Evolutionary conservation across 2,329 filamentous ascomycete species (phyloP).

Genomic region (Sarocladium oryzae): DNA sequence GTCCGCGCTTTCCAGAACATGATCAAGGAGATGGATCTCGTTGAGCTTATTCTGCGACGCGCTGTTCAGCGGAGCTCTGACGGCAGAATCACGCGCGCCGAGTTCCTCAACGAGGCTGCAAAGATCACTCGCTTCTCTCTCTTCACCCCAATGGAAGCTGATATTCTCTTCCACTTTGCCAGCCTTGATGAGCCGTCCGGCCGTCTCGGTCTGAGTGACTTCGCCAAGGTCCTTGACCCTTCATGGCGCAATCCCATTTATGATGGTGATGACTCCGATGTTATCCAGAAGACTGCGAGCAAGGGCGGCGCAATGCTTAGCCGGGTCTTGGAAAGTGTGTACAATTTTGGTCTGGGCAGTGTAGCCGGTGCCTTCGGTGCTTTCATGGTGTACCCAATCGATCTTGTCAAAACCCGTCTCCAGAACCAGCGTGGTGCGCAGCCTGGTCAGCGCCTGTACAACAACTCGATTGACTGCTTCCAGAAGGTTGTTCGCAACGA

Average conservation of each 20-base stretch:
- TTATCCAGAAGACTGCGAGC: slow-evolving; percentile 29
- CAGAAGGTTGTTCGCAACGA: slow-evolving; percentile 91
- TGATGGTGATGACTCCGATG: slow-evolving; percentile 37
- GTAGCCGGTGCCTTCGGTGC: slow-evolving; percentile 93
- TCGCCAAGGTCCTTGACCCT: slow-evolving; percentile 89
- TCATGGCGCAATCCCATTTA: slow-evolving; percentile 70
- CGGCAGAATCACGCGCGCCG: slow-evolving; percentile 86
- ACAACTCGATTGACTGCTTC: slow-evolving; percentile 94
- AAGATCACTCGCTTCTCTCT: slow-evolving; percentile 88
- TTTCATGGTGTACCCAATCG: slow-evolving; percentile 99
- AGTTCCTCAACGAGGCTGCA: slow-evolving; percentile 92
- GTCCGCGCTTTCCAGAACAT: slow-evolving; percentile 98
- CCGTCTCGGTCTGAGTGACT: slow-evolving; percentile 73
- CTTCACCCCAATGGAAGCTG: slow-evolving; percentile 97
- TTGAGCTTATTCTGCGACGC: slow-evolving; percentile 86
- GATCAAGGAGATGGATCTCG: slow-evolving; percentile 94
- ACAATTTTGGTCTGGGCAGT: slow-evolving; percentile 87
- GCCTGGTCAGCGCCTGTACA: slow-evolving; percentile 85
- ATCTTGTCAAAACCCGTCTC: slow-evolving; percentile 96
- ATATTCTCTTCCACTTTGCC: slow-evolving; percentile 98
- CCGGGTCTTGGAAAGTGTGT: slow-evolving; percentile 60
- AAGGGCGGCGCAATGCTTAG: slow-evolving; percentile 42
- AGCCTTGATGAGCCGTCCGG: slow-evolving; percentile 86
- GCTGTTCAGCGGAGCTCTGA: slow-evolving; percentile 78
- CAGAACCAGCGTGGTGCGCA: slow-evolving; percentile 86